phyloP scores from a whole-genome alignment of 768 basidiomycete species.

The Cystofilobasidium capitatum region DNA sequence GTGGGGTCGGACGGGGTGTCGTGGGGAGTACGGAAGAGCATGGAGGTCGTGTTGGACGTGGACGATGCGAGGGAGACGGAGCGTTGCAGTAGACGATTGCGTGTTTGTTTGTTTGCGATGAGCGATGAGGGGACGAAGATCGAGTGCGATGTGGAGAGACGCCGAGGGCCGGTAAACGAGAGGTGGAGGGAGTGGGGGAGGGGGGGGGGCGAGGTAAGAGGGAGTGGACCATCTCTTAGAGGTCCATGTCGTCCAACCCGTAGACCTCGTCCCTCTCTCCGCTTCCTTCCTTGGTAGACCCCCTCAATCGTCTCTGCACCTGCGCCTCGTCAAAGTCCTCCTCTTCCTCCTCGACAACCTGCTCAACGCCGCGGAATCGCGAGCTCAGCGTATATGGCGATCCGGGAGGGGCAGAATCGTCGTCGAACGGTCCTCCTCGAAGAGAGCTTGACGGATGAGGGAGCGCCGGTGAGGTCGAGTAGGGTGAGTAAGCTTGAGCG shows the following conservation, averaged over 20 bases:
- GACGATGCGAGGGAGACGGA: no score
- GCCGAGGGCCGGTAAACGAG: no score
- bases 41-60: no score
- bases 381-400: neutral
- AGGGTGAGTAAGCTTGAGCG: neutral
- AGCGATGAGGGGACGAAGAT: no score
- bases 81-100: no score
- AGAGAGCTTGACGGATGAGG: slow-evolving; percentile 14
- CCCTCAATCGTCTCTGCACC: neutral
- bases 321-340: neutral
- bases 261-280: neutral
- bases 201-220: no score
- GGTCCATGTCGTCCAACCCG: neutral
- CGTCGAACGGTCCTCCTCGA: slow-evolving; percentile 16
- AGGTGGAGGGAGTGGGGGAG: no score
- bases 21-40: no score
- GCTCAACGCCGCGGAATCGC: neutral
- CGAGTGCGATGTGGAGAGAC: no score
- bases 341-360: neutral
- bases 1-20: no score
- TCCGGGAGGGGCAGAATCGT: neutral
- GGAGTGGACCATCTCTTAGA: no score
- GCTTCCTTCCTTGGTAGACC: neutral
- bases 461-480: slow-evolving; percentile 12
- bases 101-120: no score